phyloP scores from a whole-genome alignment of 2,329 filamentous ascomycete species.

The Sordariomycetes sp. region DNA sequence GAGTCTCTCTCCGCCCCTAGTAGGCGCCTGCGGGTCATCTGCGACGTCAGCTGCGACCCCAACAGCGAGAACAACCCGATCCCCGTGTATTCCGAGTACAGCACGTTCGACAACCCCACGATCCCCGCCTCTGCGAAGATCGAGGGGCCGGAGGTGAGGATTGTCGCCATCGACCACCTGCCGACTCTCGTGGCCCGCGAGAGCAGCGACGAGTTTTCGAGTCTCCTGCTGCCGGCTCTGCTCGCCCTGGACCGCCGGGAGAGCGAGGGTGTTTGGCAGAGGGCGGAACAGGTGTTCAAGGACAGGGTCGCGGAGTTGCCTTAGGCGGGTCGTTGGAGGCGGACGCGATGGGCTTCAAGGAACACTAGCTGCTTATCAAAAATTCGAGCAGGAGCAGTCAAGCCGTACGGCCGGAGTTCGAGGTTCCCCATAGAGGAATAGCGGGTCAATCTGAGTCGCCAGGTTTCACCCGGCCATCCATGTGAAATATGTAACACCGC shows the following conservation, averaged over 20 bases:
- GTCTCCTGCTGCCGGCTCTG: constrained; percentile 66
- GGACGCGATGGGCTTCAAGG: not conserved
- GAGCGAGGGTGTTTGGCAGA: constrained; percentile 68
- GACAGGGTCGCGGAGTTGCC: constrained; percentile 69
- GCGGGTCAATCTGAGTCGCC: not conserved
- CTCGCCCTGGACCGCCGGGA: constrained; percentile 66
- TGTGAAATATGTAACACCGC: not conserved
- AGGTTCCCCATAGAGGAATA: not conserved
- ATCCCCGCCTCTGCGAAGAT: constrained; percentile 57
- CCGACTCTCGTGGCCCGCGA: constrained; percentile 78
- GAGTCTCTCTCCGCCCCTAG: constrained; percentile 52
- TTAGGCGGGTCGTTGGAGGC: not conserved
- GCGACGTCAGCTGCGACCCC: constrained; percentile 68
- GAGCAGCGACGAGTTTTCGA: constrained; percentile 75
- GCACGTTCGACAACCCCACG: constrained; percentile 82
- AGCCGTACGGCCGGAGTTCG: not conserved
- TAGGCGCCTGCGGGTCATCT: constrained; percentile 69
- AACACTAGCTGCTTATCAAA: not conserved
- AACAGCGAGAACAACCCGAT: constrained; percentile 61
- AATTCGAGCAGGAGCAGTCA: not conserved
- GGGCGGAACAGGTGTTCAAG: constrained; percentile 74
- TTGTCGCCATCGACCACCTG: constrained; percentile 84
- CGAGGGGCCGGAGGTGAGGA: constrained; percentile 51
- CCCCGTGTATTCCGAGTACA: constrained; percentile 76
- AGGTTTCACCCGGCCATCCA: not conserved